Evolutionary conservation across 148 eudicot species (phyloP), one percentile per base, ranked within the genome.

Genomic region (Chenopodium suecicum): DNA sequence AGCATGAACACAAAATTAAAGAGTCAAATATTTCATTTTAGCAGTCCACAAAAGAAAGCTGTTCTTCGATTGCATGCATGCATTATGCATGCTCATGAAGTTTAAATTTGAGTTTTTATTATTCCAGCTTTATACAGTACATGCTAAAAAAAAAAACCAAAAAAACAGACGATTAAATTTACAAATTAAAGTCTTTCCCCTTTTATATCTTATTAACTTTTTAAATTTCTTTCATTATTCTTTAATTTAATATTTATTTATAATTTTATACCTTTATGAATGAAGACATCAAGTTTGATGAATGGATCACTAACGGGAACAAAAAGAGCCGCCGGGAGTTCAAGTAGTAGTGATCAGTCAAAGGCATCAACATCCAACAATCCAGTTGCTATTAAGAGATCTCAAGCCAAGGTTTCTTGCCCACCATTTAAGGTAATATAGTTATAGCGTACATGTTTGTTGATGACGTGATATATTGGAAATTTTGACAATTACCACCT

Each of bases 391-490:
- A 80, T 56, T 54, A 89, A 85, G 85, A 89, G 85, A 76, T 73
- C 89, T 32, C 83, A 73, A n/a, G 52, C 77, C 67, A 86, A 86
- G 82, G 62, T 76, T 58, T 83, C 88, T 32, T 86, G 89, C 70
- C 86, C 89, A 70, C 91, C 89, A 19, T 84, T 86, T 79, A 89
- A 85, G 87, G 87, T 85, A 84, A 58, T 13, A 5, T 0, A 10
- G n/a, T 17, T 56, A 56, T 5, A 4, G 5, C 3, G 22, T 56
- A 56, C 62, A 56, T 56, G 19, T 56, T 56, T 14, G 3, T 1
- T 54, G 52, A 47, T 47, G 52, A 47, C 54, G 2, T 37, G 41
- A 37, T 37, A 37, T 27, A 27, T 27, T 0, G 27, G 0, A 27
- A 27, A 27, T 27, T 27, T 27, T 27, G 27, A 27, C 27, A 27